These are phyloP conservation scores for Penicilliopsis zonata DNA, from an alignment of 495 filamentous ascomycete species.

Conservation along the genomic window DNA sequence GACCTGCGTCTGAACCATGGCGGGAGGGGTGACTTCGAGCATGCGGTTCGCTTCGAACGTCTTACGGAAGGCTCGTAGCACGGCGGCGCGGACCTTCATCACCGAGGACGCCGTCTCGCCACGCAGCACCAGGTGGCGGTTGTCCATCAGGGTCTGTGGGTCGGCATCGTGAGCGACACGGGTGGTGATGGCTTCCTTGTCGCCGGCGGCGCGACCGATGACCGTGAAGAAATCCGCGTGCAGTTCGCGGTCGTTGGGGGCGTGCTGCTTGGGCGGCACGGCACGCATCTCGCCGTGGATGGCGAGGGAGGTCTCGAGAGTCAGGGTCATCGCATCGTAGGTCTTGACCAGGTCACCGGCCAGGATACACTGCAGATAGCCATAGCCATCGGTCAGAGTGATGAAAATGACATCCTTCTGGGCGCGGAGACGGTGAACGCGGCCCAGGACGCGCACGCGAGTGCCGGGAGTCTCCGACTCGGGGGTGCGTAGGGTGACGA, in stretches of 20 bases:
- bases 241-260: conserved; percentile 80
- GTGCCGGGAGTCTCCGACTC: conserved; percentile 48
- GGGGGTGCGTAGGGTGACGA: conserved; percentile 48
- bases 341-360: conserved; percentile 77
- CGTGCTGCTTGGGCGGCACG: conserved; percentile 65
- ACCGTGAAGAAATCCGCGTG: conserved; percentile 91
- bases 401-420: conserved; percentile 88
- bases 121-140: conserved; percentile 83
- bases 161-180: conserved; percentile 73
- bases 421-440: conserved; percentile 70
- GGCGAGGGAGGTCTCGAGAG: conserved; percentile 77
- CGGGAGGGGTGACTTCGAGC: conserved; percentile 80
- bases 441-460: conserved; percentile 70
- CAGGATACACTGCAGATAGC: conserved; percentile 80
- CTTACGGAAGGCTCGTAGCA: conserved; percentile 72
- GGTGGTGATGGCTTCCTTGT: conserved; percentile 90
- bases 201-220: conserved; percentile 72
- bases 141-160: conserved; percentile 69
- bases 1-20: conserved; percentile 97
- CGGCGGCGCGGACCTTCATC: conserved; percentile 81
- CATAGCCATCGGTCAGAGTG: conserved; percentile 79
- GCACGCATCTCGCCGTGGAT: conserved; percentile 82
- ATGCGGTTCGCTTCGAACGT: conserved; percentile 69
- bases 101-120: conserved; percentile 79
- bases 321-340: conserved; percentile 82